Base-by-base conservation (phyloP, 2,329 filamentous ascomycete species). In the Aspergillus viridinutans region DNA sequence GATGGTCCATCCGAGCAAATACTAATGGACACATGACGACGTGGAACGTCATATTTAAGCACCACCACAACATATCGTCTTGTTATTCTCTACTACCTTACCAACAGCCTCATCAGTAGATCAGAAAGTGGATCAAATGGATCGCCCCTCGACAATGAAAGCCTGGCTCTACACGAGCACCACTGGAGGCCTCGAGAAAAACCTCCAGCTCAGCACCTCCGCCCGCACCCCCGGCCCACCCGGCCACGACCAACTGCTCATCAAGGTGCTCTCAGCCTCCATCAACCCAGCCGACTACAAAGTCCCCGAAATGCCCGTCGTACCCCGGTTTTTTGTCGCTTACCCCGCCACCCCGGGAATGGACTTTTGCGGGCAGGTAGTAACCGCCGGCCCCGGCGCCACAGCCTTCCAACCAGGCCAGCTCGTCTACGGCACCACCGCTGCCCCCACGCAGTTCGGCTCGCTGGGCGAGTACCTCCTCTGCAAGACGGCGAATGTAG, bases 281-380 rank as follows among this genome's bases (percentile, higher is more conserved):
- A 67, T 88, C 61, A 89, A 88, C 67, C 85, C 85, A 0, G 81
- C 82, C 28, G 87, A 89, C 76, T 83, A 85, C 78, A 89, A 89
- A 69, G 61, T 83, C 1, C 76, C 82, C 9, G 85, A 88, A 65
- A 71, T 79, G 28, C 70, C 78, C 0, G 23, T 79, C 2, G 55
- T 82, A 5, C 68, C 69, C 1, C 72, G 75, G 3, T 59, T 76
- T 23, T 40, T 77, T 1, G 69, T 81, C 50, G 65, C 70, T 25
- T 69, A 68, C 4, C 78, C 80, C 0, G 79, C 78, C 2, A 76
- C 76, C 1, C 82, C 82, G 0, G 79, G 80, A 0, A 72, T 80
- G 64, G 81, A 83, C 67, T 82, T 80, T 55, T 74, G 72, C 57
- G 80, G 81, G 0, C 73, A 74, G 8, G 71, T 81, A 10, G 70